phyloP scores from a whole-genome alignment of 148 eudicot species.

The Heliamphora exappendiculata region DNA sequence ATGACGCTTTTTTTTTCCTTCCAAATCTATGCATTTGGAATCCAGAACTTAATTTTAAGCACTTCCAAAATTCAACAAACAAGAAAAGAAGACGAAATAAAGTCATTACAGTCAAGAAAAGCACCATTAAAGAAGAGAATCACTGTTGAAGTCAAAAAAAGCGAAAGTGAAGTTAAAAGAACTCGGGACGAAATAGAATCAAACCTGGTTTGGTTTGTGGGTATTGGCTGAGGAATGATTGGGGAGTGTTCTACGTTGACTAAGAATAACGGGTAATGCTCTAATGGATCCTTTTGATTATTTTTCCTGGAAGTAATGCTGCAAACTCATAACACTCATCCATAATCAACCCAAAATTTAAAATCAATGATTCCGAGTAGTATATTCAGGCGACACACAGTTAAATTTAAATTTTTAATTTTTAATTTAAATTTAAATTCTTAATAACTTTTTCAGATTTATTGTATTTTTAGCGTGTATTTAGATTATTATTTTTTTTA shows the following conservation, averaged over 20 bases:
- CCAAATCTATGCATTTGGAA: conserved; percentile 2
- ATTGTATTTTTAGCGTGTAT: too few relatives aligned
- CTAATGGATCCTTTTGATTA: not conserved
- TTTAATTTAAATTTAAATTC: too few relatives aligned
- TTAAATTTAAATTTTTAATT: too few relatives aligned
- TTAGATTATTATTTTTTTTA: too few relatives aligned
- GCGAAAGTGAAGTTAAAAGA: not conserved
- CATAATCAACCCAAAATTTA: too few relatives aligned
- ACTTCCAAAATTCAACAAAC: not conserved
- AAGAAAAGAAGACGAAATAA: not conserved
- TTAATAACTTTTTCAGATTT: too few relatives aligned
- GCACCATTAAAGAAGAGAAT: not conserved
- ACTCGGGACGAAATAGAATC: not conserved
- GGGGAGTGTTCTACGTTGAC: not conserved
- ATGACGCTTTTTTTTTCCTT: not conserved
- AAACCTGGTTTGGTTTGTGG: conserved; percentile 7
- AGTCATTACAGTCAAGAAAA: not conserved
- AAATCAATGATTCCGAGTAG: too few relatives aligned
- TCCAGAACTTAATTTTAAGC: not conserved
- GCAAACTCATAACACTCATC: too few relatives aligned
- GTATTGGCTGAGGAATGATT: not conserved
- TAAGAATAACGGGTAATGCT: not conserved
- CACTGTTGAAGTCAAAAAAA: not conserved
- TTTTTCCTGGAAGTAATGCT: too few relatives aligned
- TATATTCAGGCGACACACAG: too few relatives aligned